These are phyloP conservation scores for Stramenopiles sp. DNA, from an alignment of 352 stramenopile species.

Conservation along the genomic window DNA sequence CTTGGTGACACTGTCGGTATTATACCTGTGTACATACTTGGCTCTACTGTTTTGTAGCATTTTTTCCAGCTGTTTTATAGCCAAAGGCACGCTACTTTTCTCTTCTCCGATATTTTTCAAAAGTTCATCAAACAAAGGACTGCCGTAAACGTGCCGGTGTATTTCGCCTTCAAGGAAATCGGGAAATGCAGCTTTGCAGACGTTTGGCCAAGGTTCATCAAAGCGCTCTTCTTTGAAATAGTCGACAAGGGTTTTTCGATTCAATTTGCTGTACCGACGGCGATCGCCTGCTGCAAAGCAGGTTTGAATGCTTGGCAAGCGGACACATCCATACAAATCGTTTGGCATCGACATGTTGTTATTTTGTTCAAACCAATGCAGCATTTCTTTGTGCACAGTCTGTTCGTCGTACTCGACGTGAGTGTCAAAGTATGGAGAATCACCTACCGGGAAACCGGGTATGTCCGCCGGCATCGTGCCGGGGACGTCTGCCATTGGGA, in stretches of 20 bases:
- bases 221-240: background rate
- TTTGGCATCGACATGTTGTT: background rate
- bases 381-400: background rate
- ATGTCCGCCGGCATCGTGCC: background rate
- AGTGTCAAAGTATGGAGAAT: background rate
- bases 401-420: background rate
- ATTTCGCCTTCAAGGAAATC: background rate
- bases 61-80: background rate
- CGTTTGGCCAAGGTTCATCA: background rate
- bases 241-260: background rate
- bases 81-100: background rate
- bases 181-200: background rate
- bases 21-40: background rate
- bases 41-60: background rate
- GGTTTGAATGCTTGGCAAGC: background rate
- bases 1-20: background rate
- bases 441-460: background rate
- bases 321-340: background rate
- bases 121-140: background rate
- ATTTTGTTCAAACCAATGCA: background rate
- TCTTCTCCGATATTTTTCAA: background rate
- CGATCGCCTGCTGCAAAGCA: background rate
- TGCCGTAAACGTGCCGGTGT: background rate
- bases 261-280: background rate
- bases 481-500: background rate